phyloP scores from a whole-genome alignment of 306 rosid species.

The Datisca glomerata region DNA sequence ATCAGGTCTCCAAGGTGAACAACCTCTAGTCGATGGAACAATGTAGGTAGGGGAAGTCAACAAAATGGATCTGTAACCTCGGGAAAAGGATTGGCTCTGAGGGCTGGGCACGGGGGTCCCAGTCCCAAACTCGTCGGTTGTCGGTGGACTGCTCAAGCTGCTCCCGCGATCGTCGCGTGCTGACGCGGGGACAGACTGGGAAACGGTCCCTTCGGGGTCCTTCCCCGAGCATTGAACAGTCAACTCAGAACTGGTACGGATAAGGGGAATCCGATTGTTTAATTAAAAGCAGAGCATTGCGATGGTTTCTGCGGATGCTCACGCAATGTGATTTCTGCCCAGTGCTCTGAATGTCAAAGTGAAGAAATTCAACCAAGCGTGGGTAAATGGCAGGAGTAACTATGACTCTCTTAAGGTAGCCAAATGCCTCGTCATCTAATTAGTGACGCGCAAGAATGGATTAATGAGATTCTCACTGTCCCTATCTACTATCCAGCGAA shows the following conservation, averaged over 20 bases:
- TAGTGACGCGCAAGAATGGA: too few relatives aligned
- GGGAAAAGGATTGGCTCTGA: neutral
- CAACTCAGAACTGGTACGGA: too few relatives aligned
- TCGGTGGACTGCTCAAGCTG: neutral
- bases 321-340: slow-evolving; percentile 3
- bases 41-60: neutral
- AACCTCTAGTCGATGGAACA: neutral
- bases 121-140: neutral
- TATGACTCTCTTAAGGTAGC: too few relatives aligned
- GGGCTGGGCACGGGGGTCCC: neutral
- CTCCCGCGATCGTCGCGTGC: too few relatives aligned
- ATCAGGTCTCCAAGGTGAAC: slow-evolving; percentile 3
- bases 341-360: slow-evolving; percentile 3
- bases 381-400: too few relatives aligned
- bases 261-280: too few relatives aligned
- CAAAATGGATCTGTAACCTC: neutral
- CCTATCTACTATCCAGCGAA: slow-evolving; percentile 1
- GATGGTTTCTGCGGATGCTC: neutral
- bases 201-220: too few relatives aligned
- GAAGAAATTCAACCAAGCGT: slow-evolving; percentile 1
- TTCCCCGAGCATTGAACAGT: too few relatives aligned
- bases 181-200: too few relatives aligned
- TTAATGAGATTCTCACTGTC: neutral
- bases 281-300: slow-evolving; percentile 1
- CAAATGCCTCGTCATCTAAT: too few relatives aligned